These are phyloP conservation scores for Pelagomonas calceolata DNA, from an alignment of 108 stramenopile genomes.

Conservation along the genomic window DNA sequence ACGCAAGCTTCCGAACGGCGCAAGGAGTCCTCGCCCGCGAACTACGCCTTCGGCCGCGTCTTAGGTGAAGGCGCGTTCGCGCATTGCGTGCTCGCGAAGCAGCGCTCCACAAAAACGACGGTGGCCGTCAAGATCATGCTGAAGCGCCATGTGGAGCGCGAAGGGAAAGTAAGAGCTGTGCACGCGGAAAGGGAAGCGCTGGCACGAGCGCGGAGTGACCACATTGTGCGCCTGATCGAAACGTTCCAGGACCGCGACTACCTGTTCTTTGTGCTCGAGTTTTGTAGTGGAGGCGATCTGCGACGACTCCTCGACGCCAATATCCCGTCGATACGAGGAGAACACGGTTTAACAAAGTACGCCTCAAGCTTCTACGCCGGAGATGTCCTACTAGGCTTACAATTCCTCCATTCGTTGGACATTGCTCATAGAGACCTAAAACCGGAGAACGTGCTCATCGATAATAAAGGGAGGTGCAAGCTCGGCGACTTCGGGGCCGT, in stretches of 20 bases:
- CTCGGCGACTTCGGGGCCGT: constrained; percentile 37
- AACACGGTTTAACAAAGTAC: neutral
- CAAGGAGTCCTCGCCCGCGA: neutral
- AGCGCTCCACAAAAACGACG: neutral
- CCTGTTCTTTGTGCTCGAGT: constrained; percentile 5
- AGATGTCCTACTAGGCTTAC: constrained; percentile 33
- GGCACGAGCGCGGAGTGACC: neutral
- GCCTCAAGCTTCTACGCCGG: constrained; percentile 31
- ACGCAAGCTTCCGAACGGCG: no score
- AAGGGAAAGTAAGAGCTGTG: constrained; percentile 10
- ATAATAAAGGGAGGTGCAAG: constrained; percentile 36
- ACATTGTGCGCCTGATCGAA: neutral
- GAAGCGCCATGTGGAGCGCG: constrained; percentile 15
- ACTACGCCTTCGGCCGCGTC: constrained; percentile 27
- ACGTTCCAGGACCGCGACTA: constrained; percentile 12
- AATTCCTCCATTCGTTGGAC: constrained; percentile 40
- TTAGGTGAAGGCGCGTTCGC: constrained; percentile 48
- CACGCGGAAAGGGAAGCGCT: constrained; percentile 21
- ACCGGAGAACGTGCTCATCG: constrained; percentile 41
- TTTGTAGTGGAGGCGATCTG: constrained; percentile 15
- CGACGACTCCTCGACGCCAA: constrained; percentile 29
- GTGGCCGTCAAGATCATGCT: constrained; percentile 28
- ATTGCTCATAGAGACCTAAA: constrained; percentile 52
- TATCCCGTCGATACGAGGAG: neutral
- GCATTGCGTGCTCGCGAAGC: constrained; percentile 13